Evolutionary conservation across 371 early-diverging fungal genomes (phyloP).

Genomic region (Blakeslea trispora): DNA sequence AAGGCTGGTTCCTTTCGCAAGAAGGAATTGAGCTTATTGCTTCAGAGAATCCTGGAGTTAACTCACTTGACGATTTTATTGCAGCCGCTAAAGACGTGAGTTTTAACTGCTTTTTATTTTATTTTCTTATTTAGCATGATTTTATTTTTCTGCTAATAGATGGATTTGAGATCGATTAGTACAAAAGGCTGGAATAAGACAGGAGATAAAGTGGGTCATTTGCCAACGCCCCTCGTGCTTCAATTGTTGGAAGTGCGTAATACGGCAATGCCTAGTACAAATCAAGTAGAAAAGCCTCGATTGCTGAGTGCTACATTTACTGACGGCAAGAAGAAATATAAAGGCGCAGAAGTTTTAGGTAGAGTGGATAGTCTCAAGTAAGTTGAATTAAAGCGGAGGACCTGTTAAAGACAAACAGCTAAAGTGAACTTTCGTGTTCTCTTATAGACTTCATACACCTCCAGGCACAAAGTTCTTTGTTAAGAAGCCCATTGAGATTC

Average conservation of each 20-base stretch:
- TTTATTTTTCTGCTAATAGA: slow-evolving; percentile 24
- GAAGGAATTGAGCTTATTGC: slow-evolving; percentile 25
- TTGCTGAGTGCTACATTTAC: slow-evolving; percentile 35
- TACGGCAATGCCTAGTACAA: slow-evolving; percentile 33
- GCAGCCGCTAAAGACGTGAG: slow-evolving; percentile 39
- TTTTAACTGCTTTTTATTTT: not conserved
- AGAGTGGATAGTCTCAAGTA: slow-evolving; percentile 40
- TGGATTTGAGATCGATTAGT: slow-evolving; percentile 36
- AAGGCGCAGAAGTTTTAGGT: slow-evolving; percentile 36
- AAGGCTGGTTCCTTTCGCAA: slow-evolving; percentile 30
- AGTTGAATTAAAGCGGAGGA: not conserved
- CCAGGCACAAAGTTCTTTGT: slow-evolving; percentile 49
- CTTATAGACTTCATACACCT: slow-evolving; percentile 36
- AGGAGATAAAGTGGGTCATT: slow-evolving; percentile 9
- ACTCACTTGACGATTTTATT: slow-evolving; percentile 29
- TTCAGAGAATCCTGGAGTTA: slow-evolving; percentile 3
- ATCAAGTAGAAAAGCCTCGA: slow-evolving; percentile 43
- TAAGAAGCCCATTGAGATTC: slow-evolving; percentile 34
- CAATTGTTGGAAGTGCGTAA: slow-evolving; percentile 43
- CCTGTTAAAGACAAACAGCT: no score
- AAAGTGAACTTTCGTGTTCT: slow-evolving; percentile 1
- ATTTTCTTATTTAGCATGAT: not conserved
- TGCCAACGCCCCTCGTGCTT: slow-evolving; percentile 35
- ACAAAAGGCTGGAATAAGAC: slow-evolving; percentile 29
- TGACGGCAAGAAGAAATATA: slow-evolving; percentile 43